Evolutionary conservation across 805 yeast species (phyloP), one percentile per base, ranked within the genome.

Genomic region (Debaryomyces hansenii): DNA sequence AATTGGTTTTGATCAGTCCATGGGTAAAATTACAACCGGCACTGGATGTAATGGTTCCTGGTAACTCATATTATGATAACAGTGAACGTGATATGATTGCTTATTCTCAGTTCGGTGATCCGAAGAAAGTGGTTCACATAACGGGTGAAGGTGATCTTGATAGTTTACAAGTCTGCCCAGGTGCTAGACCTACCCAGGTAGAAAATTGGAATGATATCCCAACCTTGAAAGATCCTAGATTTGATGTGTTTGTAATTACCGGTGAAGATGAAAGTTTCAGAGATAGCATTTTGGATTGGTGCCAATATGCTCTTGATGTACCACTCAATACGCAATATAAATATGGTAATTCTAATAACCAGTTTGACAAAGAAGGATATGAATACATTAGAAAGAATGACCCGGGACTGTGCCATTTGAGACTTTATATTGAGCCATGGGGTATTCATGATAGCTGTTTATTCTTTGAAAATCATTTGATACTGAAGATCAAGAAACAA

Each of bases 261-360:
- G 76, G 77, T 16, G 77, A 72, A 56, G 74, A 70, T 44, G 77
- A 72, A 50, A 55, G 59, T 14, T 72, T 72, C 49, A 57, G 75
- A 46, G 77, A 72, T 52, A 73, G 69, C 44, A 54, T 70, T 18
- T 53, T 65, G 40, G 63, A 60, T 39, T 72, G 74, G 72, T 53
- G 60, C 7, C 55, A 59, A 34, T 55, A 60, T 37, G 71, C 73
- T 4, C 54, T 69, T 24, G 59, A 56, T 34, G 61, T 61, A 24
- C 69, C 70, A 1, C 55, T 54, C 36, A 51, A 48, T 41, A 53
- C 46, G 3, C 46, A 47, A 20, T 33, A 49, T 40, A 54, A 50
- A 37, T 68, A 61, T 42, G 70, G 70, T 16, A 50, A 59, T 41
- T 62, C 68, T 20, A 46, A 59, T 39, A 52, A 55, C 28, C 42